Conservation (phyloP, 208 protist genomes). For the Acanthamoeba triangularis region DNA sequence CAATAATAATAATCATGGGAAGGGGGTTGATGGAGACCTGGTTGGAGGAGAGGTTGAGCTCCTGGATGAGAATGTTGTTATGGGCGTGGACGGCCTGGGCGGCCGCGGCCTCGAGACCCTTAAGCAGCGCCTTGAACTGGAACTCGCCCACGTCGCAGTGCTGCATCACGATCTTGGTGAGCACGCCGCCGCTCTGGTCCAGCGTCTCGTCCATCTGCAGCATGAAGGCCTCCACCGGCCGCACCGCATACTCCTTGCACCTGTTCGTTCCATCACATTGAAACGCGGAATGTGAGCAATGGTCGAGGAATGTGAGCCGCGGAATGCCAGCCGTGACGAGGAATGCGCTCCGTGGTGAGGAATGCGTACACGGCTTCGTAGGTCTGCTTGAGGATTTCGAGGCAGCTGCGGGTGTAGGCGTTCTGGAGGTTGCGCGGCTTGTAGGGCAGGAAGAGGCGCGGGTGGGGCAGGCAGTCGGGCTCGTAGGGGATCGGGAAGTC, state of each 20-base stretch:
- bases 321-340: background rate
- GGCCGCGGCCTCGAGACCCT: constrained; percentile 9
- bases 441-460: constrained; percentile 18
- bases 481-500: constrained; percentile 40
- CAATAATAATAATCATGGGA: background rate
- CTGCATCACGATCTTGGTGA: background rate
- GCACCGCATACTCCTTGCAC: constrained; percentile 32
- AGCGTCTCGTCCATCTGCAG: constrained; percentile 46
- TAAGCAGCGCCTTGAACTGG: constrained; percentile 1
- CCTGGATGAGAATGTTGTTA: background rate
- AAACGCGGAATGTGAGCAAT: background rate
- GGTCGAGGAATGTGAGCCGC: background rate
- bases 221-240: background rate
- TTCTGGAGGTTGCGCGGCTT: background rate
- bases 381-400: constrained; percentile 10
- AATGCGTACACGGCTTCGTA: constrained; percentile 5
- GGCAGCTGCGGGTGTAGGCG: background rate
- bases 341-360: too few species aligned
- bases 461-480: constrained; percentile 13
- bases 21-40: background rate
- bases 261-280: background rate
- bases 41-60: background rate
- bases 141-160: background rate
- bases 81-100: background rate
- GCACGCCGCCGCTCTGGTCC: background rate